phyloP scores from a whole-genome alignment of 2,329 filamentous ascomycete species.

The Fusarium anthophilum region DNA sequence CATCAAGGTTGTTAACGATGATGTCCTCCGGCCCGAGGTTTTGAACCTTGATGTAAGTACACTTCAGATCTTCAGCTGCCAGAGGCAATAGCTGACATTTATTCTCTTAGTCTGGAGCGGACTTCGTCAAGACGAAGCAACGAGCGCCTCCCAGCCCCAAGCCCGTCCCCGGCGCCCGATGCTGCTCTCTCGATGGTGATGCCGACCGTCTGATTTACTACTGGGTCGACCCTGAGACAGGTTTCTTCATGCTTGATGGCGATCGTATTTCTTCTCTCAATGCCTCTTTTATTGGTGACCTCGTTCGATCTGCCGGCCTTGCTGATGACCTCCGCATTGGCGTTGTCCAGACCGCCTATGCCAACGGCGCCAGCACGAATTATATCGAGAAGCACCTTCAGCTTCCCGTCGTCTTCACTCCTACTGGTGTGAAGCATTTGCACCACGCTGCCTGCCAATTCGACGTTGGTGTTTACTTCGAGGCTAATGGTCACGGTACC shows the following conservation, averaged over 20 bases:
- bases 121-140: slow-evolving; percentile 98
- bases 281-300: slow-evolving; percentile 91
- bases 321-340: slow-evolving; percentile 86
- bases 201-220: slow-evolving; percentile 97
- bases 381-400: slow-evolving; percentile 90
- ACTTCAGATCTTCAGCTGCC: neutral
- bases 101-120: slow-evolving; percentile 79
- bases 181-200: slow-evolving; percentile 93
- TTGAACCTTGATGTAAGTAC: slow-evolving; percentile 83
- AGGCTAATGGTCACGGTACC: slow-evolving; percentile 97
- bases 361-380: slow-evolving; percentile 92
- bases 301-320: slow-evolving; percentile 82
- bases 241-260: slow-evolving; percentile 93
- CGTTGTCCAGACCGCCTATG: slow-evolving; percentile 96
- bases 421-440: slow-evolving; percentile 96
- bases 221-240: slow-evolving; percentile 82
- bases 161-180: slow-evolving; percentile 78
- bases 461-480: slow-evolving; percentile 97
- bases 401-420: slow-evolving; percentile 90
- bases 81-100: slow-evolving; percentile 9
- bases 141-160: slow-evolving; percentile 86
- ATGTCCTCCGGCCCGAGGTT: slow-evolving; percentile 87
- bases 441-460: slow-evolving; percentile 97
- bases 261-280: slow-evolving; percentile 96
- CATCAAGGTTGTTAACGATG: slow-evolving; percentile 90